Evolutionary conservation across 805 yeast species (phyloP).

Genomic region (Candida saitoana): DNA sequence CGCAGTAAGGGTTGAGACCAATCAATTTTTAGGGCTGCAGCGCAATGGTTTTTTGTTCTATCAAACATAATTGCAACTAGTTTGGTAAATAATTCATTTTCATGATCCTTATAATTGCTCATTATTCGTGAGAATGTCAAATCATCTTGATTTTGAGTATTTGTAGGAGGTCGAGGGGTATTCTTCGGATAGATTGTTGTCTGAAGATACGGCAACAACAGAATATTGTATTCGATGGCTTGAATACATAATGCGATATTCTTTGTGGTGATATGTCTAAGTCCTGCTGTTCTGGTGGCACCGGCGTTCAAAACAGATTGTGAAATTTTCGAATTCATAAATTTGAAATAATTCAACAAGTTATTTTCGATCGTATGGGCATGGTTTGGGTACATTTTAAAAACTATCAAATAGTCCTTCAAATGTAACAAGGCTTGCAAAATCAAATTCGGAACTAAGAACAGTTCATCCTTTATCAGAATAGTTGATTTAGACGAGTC

Average conservation of each 20-base stretch:
- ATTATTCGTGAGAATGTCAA: constrained; percentile 27
- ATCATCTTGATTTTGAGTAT: constrained; percentile 22
- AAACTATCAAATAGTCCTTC: constrained; percentile 53
- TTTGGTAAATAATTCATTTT: constrained; percentile 57
- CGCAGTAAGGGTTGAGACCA: constrained; percentile 45
- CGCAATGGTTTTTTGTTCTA: constrained; percentile 49
- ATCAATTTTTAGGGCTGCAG: constrained; percentile 43
- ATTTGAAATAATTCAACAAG: constrained; percentile 39
- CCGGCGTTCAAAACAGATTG: constrained; percentile 69
- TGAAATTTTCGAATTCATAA: constrained; percentile 51
- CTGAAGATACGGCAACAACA: constrained; percentile 34
- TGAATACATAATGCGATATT: constrained; percentile 68
- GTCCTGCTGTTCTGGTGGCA: constrained; percentile 69
- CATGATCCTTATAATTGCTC: constrained; percentile 52
- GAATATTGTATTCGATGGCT: constrained; percentile 44
- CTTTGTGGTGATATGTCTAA: constrained; percentile 69
- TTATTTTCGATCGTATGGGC: constrained; percentile 39
- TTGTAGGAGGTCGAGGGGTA: constrained; percentile 3
- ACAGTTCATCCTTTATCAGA: constrained; percentile 18
- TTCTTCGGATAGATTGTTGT: constrained; percentile 9
- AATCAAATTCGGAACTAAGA: constrained; percentile 28
- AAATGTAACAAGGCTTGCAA: constrained; percentile 24
- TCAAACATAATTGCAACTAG: constrained; percentile 70
- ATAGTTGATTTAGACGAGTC: constrained; percentile 4
- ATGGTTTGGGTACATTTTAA: constrained; percentile 51